Evolutionary conservation across 805 yeast species (phyloP).

Genomic region (Spathaspora girioi): DNA sequence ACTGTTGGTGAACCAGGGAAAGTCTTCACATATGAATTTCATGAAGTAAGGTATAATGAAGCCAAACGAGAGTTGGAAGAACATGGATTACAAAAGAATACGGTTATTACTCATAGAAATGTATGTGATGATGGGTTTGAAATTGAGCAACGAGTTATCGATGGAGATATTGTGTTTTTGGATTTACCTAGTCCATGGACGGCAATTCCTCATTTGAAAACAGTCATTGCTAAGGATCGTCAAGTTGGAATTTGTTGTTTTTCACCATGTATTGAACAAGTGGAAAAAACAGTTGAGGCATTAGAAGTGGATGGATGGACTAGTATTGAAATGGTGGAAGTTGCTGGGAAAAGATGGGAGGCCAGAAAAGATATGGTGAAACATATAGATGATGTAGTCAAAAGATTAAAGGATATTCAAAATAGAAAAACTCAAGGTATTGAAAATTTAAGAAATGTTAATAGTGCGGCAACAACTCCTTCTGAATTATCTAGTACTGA

Average conservation of each 20-base stretch:
- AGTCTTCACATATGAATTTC: slow-evolving; percentile 87
- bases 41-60: slow-evolving; percentile 74
- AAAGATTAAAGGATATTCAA: slow-evolving; percentile 76
- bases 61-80: slow-evolving; percentile 73
- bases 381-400: slow-evolving; percentile 70
- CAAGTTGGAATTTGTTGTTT: slow-evolving; percentile 84
- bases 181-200: slow-evolving; percentile 98
- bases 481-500: slow-evolving; percentile 13
- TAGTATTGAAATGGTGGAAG: slow-evolving; percentile 87
- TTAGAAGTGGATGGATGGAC: slow-evolving; percentile 78
- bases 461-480: slow-evolving; percentile 17
- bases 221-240: slow-evolving; percentile 51
- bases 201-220: slow-evolving; percentile 73
- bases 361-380: slow-evolving; percentile 86
- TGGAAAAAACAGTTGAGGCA: slow-evolving; percentile 76
- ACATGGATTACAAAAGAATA: slow-evolving; percentile 61
- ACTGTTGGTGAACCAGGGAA: slow-evolving; percentile 60
- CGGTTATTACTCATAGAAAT: slow-evolving; percentile 82
- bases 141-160: slow-evolving; percentile 37
- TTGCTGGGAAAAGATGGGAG: slow-evolving; percentile 82
- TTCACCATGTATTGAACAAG: slow-evolving; percentile 98
- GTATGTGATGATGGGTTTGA: slow-evolving; percentile 87
- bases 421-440: slow-evolving; percentile 61
- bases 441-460: slow-evolving; percentile 47
- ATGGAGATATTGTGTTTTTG: slow-evolving; percentile 75